Base-by-base conservation (phyloP, 2,329 filamentous ascomycete species). In the Grosmannia huntii region DNA sequence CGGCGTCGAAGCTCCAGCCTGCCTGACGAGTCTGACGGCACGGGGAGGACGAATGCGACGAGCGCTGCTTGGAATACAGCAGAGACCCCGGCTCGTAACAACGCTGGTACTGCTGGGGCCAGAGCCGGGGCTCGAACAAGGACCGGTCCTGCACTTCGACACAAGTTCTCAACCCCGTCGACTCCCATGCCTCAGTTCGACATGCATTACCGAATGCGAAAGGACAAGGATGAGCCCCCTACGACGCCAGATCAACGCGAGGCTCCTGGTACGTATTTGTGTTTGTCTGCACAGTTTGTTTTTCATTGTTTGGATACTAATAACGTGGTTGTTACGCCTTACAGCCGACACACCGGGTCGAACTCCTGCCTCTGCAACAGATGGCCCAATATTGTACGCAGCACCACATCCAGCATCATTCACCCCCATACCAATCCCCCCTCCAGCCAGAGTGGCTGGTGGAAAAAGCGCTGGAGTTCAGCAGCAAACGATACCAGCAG, bases 1-100 rank as follows among this genome's bases (percentile, higher is more conserved):
- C 66, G 68, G 4, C 69, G 66, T 31, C 62, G 69, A 14, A 71
- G 69, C 59, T 67, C 67, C 5, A 71, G 69, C 38, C 64, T 68
- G 2, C 65, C 66, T 2, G 68, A 66, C 44, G 67, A 68, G 14
- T 60, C 65, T 11, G 68, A 70, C 14, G 50, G 28, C 31, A 56
- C 11, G 33, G 51, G 19, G 16, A 53, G 38, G 41, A 7, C 41
- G 7, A n/a, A 5, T 6, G 5, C 41, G 5, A 44, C n/a, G 19
- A 7, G 19, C 6, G 4, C 38, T 16, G 38, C 38, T 4, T 41
- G 38, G 38, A 41, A 19, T 19, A n/a, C 38, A 6, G 38, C 38
- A 41, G 38, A 19, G 14, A 23, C 53, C n/a, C 4, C 54, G 23
- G 21, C 12, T 21, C 31, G 6, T 16, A 21, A 56, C 19, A 36